Percentiles rank a stretch among this genome's conserved stretches.
phyloP scores from a whole-genome alignment of 2,329 filamentous ascomycete genomes.

The Aspergillus sp. region DNA sequence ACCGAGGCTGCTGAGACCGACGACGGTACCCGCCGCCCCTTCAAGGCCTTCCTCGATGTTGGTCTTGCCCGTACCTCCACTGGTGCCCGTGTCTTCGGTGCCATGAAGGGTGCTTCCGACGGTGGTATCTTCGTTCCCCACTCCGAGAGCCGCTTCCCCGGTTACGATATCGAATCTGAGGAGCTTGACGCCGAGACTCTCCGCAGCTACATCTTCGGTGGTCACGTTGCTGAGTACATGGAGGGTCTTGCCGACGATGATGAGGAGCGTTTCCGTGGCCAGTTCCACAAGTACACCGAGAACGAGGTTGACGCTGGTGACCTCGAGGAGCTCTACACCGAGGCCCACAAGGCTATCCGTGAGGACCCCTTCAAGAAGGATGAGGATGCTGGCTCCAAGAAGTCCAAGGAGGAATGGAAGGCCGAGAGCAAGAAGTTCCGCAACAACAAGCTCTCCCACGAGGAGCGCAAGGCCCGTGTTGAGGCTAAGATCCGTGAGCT shows the following conservation, averaged over 20 bases:
- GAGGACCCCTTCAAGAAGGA: conserved; percentile 98
- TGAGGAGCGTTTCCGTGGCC: conserved; percentile 98
- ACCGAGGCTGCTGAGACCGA: conserved; percentile 92
- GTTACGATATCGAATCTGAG: conserved; percentile 95
- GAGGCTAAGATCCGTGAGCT: conserved; percentile 89
- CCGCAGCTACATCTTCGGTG: conserved; percentile 98
- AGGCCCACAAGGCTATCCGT: conserved; percentile 95
- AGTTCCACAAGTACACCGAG: conserved; percentile 98
- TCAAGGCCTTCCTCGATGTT: conserved; percentile 99
- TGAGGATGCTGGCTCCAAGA: conserved; percentile 73
- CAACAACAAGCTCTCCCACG: conserved; percentile 74
- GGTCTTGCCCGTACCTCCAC: conserved; percentile 96
- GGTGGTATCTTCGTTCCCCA: conserved; percentile 96
- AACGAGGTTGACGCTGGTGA: conserved; percentile 95
- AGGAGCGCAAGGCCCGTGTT: conserved; percentile 78
- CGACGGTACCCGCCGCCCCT: conserved; percentile 85
- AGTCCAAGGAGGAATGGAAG: conserved; percentile 98
- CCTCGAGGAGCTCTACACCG: conserved; percentile 92
- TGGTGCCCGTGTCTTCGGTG: conserved; percentile 97
- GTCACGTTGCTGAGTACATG: conserved; percentile 99
- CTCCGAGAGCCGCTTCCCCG: conserved; percentile 99
- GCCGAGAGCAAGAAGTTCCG: conserved; percentile 89
- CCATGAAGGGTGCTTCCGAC: conserved; percentile 99
- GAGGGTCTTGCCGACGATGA: conserved; percentile 99
- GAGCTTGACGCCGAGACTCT: conserved; percentile 96